Conservation (phyloP, 2,329 filamentous ascomycete species). For the Ascosphaera aggregata region DNA sequence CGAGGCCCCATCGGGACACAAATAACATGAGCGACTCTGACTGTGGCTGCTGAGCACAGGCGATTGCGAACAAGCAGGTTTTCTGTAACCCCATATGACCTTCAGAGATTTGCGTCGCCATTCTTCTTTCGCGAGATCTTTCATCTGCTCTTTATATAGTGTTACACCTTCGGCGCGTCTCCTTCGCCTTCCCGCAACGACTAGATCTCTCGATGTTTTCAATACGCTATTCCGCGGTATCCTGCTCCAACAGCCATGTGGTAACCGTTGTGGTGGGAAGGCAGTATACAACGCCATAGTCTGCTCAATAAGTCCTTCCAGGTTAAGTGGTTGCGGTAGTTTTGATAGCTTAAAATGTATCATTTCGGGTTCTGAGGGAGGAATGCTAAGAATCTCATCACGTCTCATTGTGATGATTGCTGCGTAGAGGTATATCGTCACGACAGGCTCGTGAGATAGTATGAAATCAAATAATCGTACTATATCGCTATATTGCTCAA, state of each 20-base stretch:
- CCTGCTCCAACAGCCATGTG: slow-evolving; percentile 37
- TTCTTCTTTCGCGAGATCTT: slow-evolving; percentile 46
- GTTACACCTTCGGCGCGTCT: slow-evolving; percentile 37
- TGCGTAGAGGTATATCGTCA: slow-evolving; percentile 78
- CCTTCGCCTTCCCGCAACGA: slow-evolving; percentile 26
- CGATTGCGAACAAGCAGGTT: slow-evolving; percentile 44
- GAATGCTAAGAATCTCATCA: slow-evolving; percentile 66
- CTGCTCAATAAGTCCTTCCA: slow-evolving; percentile 51
- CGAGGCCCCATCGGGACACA: slow-evolving; percentile 51
- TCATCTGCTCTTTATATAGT: slow-evolving; percentile 47
- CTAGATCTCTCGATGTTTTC: slow-evolving; percentile 49
- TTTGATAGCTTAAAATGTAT: slow-evolving; percentile 73
- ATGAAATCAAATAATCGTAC: slow-evolving; percentile 81
- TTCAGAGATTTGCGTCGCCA: slow-evolving; percentile 26
- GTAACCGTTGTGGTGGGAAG: slow-evolving; percentile 50
- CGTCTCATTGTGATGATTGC: slow-evolving; percentile 64
- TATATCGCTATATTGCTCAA: slow-evolving; percentile 73
- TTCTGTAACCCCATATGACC: slow-evolving; percentile 39
- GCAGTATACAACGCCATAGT: slow-evolving; percentile 39
- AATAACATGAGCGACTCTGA: slow-evolving; percentile 49
- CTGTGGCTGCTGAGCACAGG: slow-evolving; percentile 53
- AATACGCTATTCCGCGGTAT: slow-evolving; percentile 61
- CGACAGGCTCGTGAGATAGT: slow-evolving; percentile 64
- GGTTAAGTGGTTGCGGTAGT: slow-evolving; percentile 54
- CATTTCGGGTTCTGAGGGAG: slow-evolving; percentile 70